Base-by-base conservation (phyloP, 1,284 basidiomycete genomes). In the Fistulina hepatica region DNA sequence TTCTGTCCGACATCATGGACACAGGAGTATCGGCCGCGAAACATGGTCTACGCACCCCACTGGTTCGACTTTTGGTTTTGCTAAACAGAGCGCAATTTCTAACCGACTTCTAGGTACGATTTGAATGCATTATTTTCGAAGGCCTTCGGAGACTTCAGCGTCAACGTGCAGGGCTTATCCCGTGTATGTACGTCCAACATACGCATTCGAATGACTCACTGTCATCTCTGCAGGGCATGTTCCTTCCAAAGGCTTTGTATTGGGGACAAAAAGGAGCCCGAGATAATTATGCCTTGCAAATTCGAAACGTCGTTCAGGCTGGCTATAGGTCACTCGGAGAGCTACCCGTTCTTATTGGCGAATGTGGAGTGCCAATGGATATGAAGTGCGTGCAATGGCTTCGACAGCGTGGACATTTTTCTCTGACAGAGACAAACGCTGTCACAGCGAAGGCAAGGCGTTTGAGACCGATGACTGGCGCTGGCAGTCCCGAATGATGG, bases 331-430 rank as follows among this genome's bases (percentile, higher is more conserved):
- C 72, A 3, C 65, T 94, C 0, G 85, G 83, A 19, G 82, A 90
- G 50, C 71, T 62, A 9, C 91, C 91, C 7, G 72, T 89, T 23
- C 60, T 94, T 6, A 75, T 97, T 45, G 91, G 91, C 19, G 92
- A 97, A 57, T 86, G 82, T 46, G 92, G 92, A 22, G 69, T 94
- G 25, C 91, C 91, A 0, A 92, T 95, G 78, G 91, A 97, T 51
- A 73, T 94, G 68, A 94, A 95, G 85, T 88, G 49, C 31, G 81
- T 63, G 31, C 24, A 33, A 32, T 25, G 15, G 27, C 22, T 24
- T 22, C 16, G 21, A 27, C 24, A 33, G 40, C n/a, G 21, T 12
- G 3, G 4, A 15, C 9, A 13, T 20, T 22, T 37, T 30, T n/a
- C 19, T 26, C n/a, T n/a, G n/a, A n/a, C n/a, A n/a, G n/a, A n/a